phyloP scores from a whole-genome alignment of 2,329 filamentous ascomycete genomes.

The Tolypocladium album region DNA sequence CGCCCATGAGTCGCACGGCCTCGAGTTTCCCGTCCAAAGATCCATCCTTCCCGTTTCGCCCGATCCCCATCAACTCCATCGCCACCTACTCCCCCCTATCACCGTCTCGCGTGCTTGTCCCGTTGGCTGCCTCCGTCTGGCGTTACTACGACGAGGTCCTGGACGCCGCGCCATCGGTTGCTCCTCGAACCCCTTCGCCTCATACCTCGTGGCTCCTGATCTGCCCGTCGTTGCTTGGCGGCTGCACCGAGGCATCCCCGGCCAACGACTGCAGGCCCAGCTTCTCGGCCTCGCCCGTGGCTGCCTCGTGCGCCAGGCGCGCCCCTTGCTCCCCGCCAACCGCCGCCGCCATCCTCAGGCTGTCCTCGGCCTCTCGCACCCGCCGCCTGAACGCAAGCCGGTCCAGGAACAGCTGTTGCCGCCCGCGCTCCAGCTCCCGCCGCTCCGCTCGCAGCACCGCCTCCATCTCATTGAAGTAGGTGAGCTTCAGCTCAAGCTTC shows the following conservation, averaged over 20 bases:
- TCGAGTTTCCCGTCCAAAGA: not conserved
- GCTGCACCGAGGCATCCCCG: slow-evolving; percentile 35
- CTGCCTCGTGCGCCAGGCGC: slow-evolving; percentile 33
- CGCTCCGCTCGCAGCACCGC: slow-evolving; percentile 83
- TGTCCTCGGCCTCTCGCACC: slow-evolving; percentile 72
- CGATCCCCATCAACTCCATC: not conserved
- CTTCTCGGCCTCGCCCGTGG: slow-evolving; percentile 35
- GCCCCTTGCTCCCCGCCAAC: slow-evolving; percentile 39
- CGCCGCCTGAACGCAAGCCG: slow-evolving; percentile 81
- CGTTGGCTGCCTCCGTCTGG: not conserved
- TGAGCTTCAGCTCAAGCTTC: slow-evolving; percentile 90
- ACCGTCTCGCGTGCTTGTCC: not conserved
- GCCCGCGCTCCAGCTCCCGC: slow-evolving; percentile 79
- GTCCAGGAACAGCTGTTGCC: slow-evolving; percentile 90
- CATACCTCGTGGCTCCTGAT: slow-evolving; percentile 49
- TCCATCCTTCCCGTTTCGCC: not conserved
- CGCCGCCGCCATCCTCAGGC: slow-evolving; percentile 45
- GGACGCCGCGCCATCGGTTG: not conserved
- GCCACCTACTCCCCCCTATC: not conserved
- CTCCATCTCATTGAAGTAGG: slow-evolving; percentile 96
- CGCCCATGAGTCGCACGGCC: not conserved
- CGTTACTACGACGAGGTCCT: not conserved
- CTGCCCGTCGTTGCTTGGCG: slow-evolving; percentile 42
- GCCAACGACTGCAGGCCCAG: slow-evolving; percentile 41
- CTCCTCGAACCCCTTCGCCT: not conserved